These are phyloP conservation scores for Phytophthora pistaciae DNA, from an alignment of 352 stramenopile genomes.

Conservation along the genomic window DNA sequence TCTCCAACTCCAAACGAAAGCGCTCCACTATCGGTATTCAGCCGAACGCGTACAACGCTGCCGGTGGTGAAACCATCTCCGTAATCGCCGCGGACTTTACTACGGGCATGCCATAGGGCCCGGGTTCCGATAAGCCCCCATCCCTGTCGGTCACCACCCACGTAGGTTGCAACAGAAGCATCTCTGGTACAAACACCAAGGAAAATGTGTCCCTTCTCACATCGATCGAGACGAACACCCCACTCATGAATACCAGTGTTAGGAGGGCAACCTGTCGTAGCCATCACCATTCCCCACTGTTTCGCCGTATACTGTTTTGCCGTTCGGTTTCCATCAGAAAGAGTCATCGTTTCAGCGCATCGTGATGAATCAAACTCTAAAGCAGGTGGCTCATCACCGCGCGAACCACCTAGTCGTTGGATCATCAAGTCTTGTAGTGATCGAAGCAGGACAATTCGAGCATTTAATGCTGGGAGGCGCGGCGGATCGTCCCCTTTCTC, in stretches of 20 bases:
- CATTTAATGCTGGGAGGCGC: conserved; percentile 36
- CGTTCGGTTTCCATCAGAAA: conserved; percentile 85
- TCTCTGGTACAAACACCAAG: conserved; percentile 88
- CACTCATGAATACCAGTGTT: conserved; percentile 91
- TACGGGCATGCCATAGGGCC: conserved; percentile 90
- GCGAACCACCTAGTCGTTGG: conserved; percentile 74
- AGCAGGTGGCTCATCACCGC: conserved; percentile 76
- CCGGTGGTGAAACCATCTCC: conserved; percentile 90
- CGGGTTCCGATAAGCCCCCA: conserved; percentile 91
- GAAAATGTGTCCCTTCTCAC: conserved; percentile 92
- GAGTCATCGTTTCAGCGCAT: conserved; percentile 91
- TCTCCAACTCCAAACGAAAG: conserved; percentile 90
- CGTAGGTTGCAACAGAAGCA: conserved; percentile 88
- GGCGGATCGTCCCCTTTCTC: conserved; percentile 46
- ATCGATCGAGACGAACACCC: conserved; percentile 88
- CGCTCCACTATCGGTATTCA: conserved; percentile 90
- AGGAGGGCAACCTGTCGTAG: conserved; percentile 82
- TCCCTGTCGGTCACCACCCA: conserved; percentile 89
- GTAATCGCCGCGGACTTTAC: conserved; percentile 91
- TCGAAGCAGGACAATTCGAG: conserved; percentile 73
- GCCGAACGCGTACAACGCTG: conserved; percentile 79
- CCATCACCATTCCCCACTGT: conserved; percentile 92
- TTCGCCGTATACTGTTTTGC: conserved; percentile 92
- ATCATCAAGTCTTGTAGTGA: conserved; percentile 90
- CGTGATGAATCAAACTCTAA: conserved; percentile 89